A percentile compares a stretch with the other conserved stretches of the same genome.
Evolutionary conservation across 129 eudicot species (phyloP).

Genomic region (Artemisia tridentata): DNA sequence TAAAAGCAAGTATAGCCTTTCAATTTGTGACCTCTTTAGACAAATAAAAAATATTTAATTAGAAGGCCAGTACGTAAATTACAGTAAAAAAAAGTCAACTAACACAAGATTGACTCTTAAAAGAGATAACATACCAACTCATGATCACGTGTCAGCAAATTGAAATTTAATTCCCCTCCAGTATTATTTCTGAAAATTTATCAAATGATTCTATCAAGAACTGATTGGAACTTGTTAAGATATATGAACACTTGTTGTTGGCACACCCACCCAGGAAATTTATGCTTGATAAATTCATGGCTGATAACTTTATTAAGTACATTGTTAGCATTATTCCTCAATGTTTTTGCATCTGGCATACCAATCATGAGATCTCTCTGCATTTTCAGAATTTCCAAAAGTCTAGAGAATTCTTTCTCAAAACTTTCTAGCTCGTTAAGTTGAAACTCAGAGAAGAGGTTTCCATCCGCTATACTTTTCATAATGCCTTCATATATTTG

Average conservation of each 20-base stretch:
- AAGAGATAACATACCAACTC: constrained; percentile 57
- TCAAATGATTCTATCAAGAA: too few relatives aligned
- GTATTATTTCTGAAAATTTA: too few relatives aligned
- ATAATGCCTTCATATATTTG: constrained; percentile 66
- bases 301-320: constrained; percentile 72
- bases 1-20: constrained; percentile 77
- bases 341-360: too few relatives aligned
- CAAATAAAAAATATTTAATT: background rate
- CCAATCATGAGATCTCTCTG: too few relatives aligned
- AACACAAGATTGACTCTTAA: background rate
- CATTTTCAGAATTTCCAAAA: constrained; percentile 65
- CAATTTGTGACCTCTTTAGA: constrained; percentile 65
- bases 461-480: constrained; percentile 47
- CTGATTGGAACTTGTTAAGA: constrained; percentile 38
- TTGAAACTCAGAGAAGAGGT: constrained; percentile 46
- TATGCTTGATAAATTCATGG: too few relatives aligned
- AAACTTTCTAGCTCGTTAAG: constrained; percentile 64
- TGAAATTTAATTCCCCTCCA: too few relatives aligned
- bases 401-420: constrained; percentile 77
- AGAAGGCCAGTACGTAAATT: background rate
- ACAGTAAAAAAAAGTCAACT: constrained; percentile 3
- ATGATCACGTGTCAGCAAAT: too few relatives aligned
- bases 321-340: too few relatives aligned
- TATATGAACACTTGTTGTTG: too few relatives aligned
- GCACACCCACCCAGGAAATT: constrained; percentile 58